A percentile compares a stretch with the other conserved stretches of the same genome.
These are phyloP conservation scores for Pleurotus giganteus DNA, from an alignment of 768 basidiomycete genomes.

Conservation along the genomic window DNA sequence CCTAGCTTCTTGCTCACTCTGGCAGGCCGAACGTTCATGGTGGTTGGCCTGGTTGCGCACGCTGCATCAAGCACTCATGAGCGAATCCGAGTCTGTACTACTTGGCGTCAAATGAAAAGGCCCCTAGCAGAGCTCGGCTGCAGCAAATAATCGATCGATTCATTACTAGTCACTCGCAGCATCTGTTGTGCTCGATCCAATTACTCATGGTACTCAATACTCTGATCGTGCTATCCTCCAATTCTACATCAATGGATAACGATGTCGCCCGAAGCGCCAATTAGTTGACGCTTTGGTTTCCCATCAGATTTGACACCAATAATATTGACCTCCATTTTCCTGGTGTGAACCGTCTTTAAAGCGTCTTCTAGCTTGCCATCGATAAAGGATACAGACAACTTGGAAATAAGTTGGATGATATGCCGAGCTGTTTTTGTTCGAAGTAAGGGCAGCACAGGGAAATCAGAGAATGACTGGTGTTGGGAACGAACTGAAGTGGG, in stretches of 20 bases:
- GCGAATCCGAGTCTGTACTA: no score
- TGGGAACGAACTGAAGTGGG: conserved; percentile 35
- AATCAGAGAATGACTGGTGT: conserved; percentile 50
- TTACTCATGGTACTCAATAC: no score
- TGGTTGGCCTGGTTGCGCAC: no score
- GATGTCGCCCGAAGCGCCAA: conserved; percentile 43
- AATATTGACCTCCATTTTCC: conserved; percentile 35
- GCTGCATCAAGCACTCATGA: no score
- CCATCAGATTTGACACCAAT: conserved; percentile 45
- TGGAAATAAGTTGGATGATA: conserved; percentile 33
- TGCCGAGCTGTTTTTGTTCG: conserved; percentile 27
- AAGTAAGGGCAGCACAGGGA: conserved; percentile 40
- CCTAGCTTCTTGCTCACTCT: conserved; percentile 26
- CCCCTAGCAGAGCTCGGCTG: no score
- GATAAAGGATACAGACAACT: conserved; percentile 41
- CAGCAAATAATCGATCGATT: no score
- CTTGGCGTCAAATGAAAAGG: no score
- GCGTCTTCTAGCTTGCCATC: conserved; percentile 35
- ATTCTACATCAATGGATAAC: conserved; percentile 32
- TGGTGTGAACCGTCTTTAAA: conserved; percentile 26
- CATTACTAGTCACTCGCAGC: no score
- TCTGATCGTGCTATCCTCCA: no score
- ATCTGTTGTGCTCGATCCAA: no score
- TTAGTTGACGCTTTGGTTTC: conserved; percentile 38
- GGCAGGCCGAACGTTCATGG: conserved; percentile 46